Conservation (phyloP, 1,139 yeast species). For the Yamadazyma dendronema region DNA sequence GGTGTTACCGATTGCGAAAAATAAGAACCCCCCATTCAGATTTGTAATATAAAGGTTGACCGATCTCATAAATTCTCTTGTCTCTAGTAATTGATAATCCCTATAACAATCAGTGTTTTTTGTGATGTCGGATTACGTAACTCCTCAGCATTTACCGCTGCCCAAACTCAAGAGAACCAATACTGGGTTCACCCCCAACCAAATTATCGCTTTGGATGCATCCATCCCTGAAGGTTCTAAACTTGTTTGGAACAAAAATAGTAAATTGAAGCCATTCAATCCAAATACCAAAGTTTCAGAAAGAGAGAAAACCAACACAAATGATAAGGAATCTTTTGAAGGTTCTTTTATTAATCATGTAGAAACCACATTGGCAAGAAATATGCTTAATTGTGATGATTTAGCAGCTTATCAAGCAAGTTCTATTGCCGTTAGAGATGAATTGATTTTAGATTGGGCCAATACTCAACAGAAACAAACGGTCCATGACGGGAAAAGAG, state of each 20-base stretch:
- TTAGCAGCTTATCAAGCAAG: constrained; percentile 93
- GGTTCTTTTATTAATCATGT: constrained; percentile 76
- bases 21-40: neutral
- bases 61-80: neutral
- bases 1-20: constrained; percentile 1
- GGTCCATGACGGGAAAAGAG: constrained; percentile 77
- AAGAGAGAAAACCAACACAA: constrained; percentile 10
- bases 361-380: constrained; percentile 85
- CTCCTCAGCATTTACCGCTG: constrained; percentile 42
- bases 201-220: constrained; percentile 78
- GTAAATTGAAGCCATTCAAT: constrained; percentile 35
- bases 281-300: constrained; percentile 14
- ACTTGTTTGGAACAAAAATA: constrained; percentile 69
- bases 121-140: constrained; percentile 39
- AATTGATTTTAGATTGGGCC: constrained; percentile 84
- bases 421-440: constrained; percentile 74
- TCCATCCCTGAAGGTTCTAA: constrained; percentile 78
- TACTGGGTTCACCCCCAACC: constrained; percentile 90
- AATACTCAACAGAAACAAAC: constrained; percentile 91
- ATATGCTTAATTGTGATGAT: constrained; percentile 87
- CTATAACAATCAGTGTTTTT: neutral
- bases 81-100: neutral
- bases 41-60: neutral
- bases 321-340: constrained; percentile 57
- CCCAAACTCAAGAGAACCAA: constrained; percentile 64